Evolutionary conservation across 352 stramenopile species (phyloP).

Genomic region (Globisporangium spiculum): DNA sequence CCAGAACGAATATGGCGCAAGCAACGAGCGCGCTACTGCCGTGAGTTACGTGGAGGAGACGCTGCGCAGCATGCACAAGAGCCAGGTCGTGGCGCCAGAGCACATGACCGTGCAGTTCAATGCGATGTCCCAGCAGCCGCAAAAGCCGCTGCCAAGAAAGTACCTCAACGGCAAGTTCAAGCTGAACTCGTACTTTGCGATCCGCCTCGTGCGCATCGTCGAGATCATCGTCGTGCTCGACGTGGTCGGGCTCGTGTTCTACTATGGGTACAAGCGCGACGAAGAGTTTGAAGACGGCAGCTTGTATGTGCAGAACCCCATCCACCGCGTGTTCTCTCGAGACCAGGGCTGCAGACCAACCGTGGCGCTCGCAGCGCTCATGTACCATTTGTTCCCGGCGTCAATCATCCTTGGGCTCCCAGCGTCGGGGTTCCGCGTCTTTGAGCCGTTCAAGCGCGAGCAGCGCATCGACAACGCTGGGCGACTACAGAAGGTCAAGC

Average conservation of each 20-base stretch:
- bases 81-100: conserved; percentile 8
- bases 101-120: conserved; percentile 34
- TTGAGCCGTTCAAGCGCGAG: conserved; percentile 74
- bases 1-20: conserved; percentile 10
- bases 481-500: conserved; percentile 73
- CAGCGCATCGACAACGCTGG: conserved; percentile 55
- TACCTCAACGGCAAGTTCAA: conserved; percentile 65
- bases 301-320: conserved; percentile 43
- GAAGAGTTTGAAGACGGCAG: conserved; percentile 27
- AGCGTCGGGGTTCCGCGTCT: conserved; percentile 55
- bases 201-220: conserved; percentile 51
- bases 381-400: conserved; percentile 67
- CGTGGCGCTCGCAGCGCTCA: conserved; percentile 50
- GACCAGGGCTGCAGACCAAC: conserved; percentile 45
- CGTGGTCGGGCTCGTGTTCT: conserved; percentile 50
- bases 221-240: conserved; percentile 63
- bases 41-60: conserved; percentile 20
- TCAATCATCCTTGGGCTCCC: conserved; percentile 65
- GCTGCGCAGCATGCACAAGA: conserved; percentile 13
- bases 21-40: conserved; percentile 7
- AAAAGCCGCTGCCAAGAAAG: conserved; percentile 26
- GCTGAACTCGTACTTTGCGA: conserved; percentile 82
- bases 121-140: conserved; percentile 24
- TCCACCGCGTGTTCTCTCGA: conserved; percentile 39
- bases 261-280: conserved; percentile 47